Percentiles rank a stretch among this genome's conserved stretches.
These are phyloP conservation scores for Venturia effusa DNA, from an alignment of 2,329 filamentous ascomycete genomes.

Conservation along the genomic window DNA sequence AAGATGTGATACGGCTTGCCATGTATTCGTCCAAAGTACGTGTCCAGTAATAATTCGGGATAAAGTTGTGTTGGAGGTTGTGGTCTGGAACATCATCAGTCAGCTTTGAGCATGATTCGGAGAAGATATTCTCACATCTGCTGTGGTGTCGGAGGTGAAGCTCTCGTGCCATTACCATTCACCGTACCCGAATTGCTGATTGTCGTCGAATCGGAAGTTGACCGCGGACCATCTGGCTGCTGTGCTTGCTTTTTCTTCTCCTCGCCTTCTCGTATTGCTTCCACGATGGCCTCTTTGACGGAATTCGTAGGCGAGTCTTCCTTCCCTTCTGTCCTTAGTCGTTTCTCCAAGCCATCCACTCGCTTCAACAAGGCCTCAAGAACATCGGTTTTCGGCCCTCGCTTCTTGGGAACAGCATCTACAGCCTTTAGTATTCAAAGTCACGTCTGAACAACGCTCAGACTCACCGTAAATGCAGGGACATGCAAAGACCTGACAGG, in stretches of 20 bases:
- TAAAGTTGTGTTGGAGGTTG: neutral
- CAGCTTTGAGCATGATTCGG: neutral
- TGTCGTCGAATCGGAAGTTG: neutral
- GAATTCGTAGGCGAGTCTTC: slow-evolving; percentile 26
- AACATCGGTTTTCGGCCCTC: slow-evolving; percentile 83
- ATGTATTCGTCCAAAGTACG: slow-evolving; percentile 70
- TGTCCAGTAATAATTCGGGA: slow-evolving; percentile 59
- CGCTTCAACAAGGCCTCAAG: slow-evolving; percentile 74
- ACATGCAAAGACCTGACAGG: slow-evolving; percentile 81
- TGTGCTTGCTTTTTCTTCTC: neutral
- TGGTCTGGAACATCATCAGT: neutral
- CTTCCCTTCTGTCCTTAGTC: slow-evolving; percentile 49
- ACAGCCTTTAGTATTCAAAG: slow-evolving; percentile 4
- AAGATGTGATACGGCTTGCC: slow-evolving; percentile 74
- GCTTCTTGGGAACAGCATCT: slow-evolving; percentile 85
- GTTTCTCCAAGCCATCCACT: slow-evolving; percentile 74
- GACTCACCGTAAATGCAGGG: slow-evolving; percentile 72
- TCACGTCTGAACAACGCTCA: neutral
- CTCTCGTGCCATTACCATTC: neutral
- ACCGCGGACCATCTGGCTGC: neutral
- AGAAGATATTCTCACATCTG: neutral
- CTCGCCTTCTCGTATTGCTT: slow-evolving; percentile 3
- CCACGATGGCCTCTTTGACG: slow-evolving; percentile 6
- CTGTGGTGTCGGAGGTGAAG: neutral
- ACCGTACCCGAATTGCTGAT: neutral